Percentiles rank a stretch among this genome's conserved stretches.
phyloP scores from a whole-genome alignment of 345 rosid species.

The Lepidium africanum region DNA sequence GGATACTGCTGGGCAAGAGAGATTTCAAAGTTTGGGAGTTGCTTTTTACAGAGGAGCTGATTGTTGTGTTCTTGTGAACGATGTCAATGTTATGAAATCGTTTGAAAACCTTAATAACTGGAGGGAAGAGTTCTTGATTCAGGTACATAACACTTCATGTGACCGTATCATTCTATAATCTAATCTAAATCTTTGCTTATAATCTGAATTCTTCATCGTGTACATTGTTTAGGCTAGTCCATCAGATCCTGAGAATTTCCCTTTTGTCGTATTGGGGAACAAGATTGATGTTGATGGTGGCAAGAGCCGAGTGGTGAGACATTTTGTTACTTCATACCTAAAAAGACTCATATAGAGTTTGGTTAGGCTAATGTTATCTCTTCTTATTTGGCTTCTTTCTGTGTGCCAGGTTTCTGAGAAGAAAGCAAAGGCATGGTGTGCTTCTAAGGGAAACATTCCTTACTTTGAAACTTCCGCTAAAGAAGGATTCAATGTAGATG shows the following conservation, averaged over 20 bases:
- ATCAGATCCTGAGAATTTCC: constrained; percentile 80
- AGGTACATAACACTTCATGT: constrained; percentile 27
- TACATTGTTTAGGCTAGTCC: constrained; percentile 61
- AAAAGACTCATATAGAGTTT: neutral
- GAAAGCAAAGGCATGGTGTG: constrained; percentile 93
- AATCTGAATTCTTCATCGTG: neutral
- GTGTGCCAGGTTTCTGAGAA: constrained; percentile 69
- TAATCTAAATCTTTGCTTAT: neutral
- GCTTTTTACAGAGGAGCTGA: constrained; percentile 89
- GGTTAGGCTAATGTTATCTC: neutral
- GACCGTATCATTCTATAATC: neutral
- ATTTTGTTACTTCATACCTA: neutral
- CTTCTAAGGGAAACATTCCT: constrained; percentile 84
- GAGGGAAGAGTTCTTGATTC: constrained; percentile 88
- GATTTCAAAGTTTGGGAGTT: constrained; percentile 85
- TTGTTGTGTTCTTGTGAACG: constrained; percentile 82
- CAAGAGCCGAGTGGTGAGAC: constrained; percentile 80
- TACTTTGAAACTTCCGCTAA: constrained; percentile 91
- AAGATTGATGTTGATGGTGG: constrained; percentile 83
- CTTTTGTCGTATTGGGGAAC: constrained; percentile 83
- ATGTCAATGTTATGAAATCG: constrained; percentile 84
- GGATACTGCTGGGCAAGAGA: constrained; percentile 94
- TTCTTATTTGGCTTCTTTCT: neutral
- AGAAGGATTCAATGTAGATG: constrained; percentile 88
- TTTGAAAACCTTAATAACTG: constrained; percentile 84